Conservation (phyloP, 1,139 yeast genomes). For the Blastobotrys malaysiensis region DNA sequence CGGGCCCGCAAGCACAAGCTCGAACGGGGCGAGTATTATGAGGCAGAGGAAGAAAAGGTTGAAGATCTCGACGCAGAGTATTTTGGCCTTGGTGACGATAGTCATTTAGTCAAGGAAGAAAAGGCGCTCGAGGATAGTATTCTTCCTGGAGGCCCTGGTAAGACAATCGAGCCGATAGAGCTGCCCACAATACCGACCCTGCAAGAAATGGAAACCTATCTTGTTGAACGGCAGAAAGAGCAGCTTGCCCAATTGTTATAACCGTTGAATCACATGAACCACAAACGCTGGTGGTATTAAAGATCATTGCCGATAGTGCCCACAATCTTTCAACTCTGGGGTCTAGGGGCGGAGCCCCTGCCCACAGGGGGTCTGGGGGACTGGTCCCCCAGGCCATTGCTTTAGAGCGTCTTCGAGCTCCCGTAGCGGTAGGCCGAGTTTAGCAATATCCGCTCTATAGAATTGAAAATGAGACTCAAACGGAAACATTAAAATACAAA, state of each 20-base stretch:
- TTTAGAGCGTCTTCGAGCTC: no score
- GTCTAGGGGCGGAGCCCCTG: no score
- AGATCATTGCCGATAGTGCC: not conserved
- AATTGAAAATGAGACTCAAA: not conserved
- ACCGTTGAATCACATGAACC: slow-evolving; percentile 18
- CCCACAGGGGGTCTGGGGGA: no score
- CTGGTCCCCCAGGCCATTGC: no score
- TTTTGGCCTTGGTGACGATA: slow-evolving; percentile 45
- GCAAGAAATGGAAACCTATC: slow-evolving; percentile 41
- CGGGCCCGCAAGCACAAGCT: slow-evolving; percentile 14
- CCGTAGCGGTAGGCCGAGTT: no score
- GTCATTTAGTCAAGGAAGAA: slow-evolving; percentile 28
- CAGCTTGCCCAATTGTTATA: slow-evolving; percentile 30
- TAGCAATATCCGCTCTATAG: no score
- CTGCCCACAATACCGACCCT: slow-evolving; percentile 32
- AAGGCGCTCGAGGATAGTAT: slow-evolving; percentile 13
- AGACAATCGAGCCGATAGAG: not conserved
- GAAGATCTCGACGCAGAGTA: slow-evolving; percentile 27
- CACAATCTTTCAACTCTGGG: not conserved
- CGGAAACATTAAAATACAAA: not conserved
- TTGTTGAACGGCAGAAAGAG: slow-evolving; percentile 44
- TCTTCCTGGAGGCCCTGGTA: not conserved
- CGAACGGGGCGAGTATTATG: slow-evolving; percentile 10
- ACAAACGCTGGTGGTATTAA: slow-evolving; percentile 16
- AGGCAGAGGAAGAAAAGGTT: slow-evolving; percentile 1